Base-by-base conservation (phyloP, 352 stramenopile species). In the Pythium phragmitis region DNA sequence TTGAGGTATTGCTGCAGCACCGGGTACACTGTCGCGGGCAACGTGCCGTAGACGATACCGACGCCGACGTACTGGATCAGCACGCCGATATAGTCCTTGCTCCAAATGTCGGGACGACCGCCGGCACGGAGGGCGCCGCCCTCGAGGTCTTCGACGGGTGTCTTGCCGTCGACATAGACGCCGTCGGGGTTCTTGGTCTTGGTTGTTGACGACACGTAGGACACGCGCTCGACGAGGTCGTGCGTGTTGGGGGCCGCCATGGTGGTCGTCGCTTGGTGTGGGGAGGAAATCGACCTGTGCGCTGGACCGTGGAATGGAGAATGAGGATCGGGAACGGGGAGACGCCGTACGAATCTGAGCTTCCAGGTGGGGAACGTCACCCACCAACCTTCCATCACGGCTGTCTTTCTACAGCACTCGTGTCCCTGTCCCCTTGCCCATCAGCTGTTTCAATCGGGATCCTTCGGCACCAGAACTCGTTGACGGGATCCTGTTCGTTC, bases 41-140 rank as follows among this genome's bases (percentile, higher is more conserved):
- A 23, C 39, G 36, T 50, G 41, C 60, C 60, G 41, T 66, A 54
- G 9, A 66, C 33, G 4, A 66, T 56, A 26, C 60, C 60, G 2
- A 66, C 60, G 1, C 16, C 23, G 8, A 26, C 36, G 34, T 66
- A 51, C 14, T 66, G 13, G n/a, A 52, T 16, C 26, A 66, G 49
- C 51, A 66, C 6, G 34, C 60, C 60, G 14, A 66, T 54, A 13
- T 56, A 56, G 17, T 56, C 49, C 14, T 30, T 28, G 34, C 49
- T 42, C 49, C 49, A 56, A 7, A 56, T 21, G 23, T 56, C 26
- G 30, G 49, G 49, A 30, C 13, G 13, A 3, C 49, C 49, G 49
- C 49, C 49, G 8, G 49, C 28, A 9, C 49, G 49, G 13, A 56
- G 16, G 14, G 49, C 49, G 30, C 49, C 49, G 6, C 49, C 49